These are phyloP conservation scores for Metroxylon sagu DNA, from an alignment of 176 grass and related monocot genomes.

Conservation along the genomic window DNA sequence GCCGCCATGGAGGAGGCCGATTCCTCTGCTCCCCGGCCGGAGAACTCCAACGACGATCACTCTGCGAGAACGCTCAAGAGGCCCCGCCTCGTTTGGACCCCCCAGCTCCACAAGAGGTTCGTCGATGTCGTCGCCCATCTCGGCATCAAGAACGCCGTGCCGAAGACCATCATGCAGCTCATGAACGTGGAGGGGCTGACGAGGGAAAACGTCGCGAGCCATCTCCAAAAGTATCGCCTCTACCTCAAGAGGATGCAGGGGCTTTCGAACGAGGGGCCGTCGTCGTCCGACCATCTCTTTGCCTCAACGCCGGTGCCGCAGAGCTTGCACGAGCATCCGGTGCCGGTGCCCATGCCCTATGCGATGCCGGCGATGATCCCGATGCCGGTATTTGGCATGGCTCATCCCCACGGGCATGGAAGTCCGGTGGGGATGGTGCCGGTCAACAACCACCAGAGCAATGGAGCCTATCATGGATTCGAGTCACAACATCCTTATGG, in stretches of 20 bases:
- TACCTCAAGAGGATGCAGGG: constrained; percentile 79
- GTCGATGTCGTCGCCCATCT: constrained; percentile 92
- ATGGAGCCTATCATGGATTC: background rate
- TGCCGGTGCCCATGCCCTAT: constrained; percentile 25
- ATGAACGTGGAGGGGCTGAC: constrained; percentile 96
- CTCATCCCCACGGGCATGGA: constrained; percentile 19
- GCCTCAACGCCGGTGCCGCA: constrained; percentile 44
- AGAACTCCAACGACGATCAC: constrained; percentile 13
- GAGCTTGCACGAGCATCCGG: constrained; percentile 29
- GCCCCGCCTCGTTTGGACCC: constrained; percentile 76
- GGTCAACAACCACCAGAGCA: background rate
- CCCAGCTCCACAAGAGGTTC: constrained; percentile 97
- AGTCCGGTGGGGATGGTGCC: constrained; percentile 1
- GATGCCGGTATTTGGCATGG: constrained; percentile 16
- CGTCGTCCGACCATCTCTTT: constrained; percentile 48
- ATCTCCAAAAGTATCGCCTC: constrained; percentile 88
- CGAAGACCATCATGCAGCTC: constrained; percentile 93
- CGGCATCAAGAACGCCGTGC: constrained; percentile 82
- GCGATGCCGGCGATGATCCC: background rate
- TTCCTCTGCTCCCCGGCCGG: constrained; percentile 9
- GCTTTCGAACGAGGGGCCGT: constrained; percentile 39
- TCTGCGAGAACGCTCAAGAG: constrained; percentile 26
- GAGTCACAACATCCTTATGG: background rate
- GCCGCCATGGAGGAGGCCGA: constrained; percentile 33
- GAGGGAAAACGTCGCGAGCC: constrained; percentile 84